Conservation (phyloP, 2,329 filamentous ascomycete genomes). For the Xylariaceae sp. region DNA sequence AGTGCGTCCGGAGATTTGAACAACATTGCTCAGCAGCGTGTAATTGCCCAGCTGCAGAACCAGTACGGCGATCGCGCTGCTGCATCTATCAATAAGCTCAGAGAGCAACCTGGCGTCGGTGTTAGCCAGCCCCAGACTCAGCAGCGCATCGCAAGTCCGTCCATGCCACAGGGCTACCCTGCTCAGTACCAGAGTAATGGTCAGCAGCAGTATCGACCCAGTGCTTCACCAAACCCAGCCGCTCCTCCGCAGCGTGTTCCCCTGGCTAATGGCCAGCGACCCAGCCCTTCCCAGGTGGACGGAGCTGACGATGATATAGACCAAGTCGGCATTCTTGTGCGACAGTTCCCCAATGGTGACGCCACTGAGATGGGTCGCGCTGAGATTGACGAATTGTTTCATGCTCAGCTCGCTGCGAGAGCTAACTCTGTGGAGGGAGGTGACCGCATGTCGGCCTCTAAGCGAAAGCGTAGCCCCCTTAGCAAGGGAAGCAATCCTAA, state of each 20-base stretch:
- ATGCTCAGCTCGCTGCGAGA: conserved; percentile 59
- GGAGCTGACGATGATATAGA: conserved; percentile 60
- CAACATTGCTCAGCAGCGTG: conserved; percentile 36
- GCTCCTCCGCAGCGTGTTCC: conserved; percentile 33
- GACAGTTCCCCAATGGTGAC: conserved; percentile 49
- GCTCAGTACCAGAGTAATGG: conserved; percentile 27
- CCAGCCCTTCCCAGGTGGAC: conserved; percentile 62
- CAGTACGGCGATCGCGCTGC: conserved; percentile 61
- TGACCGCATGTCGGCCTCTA: conserved; percentile 68
- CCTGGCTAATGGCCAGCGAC: conserved; percentile 39
- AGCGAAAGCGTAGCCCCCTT: conserved; percentile 38
- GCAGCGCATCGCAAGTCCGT: conserved; percentile 24
- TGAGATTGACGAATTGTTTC: conserved; percentile 65
- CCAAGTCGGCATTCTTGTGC: conserved; percentile 55
- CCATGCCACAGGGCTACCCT: conserved; percentile 24
- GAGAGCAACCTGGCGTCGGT: conserved; percentile 26
- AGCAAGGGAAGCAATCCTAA: conserved; percentile 1
- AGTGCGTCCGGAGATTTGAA: conserved; percentile 8
- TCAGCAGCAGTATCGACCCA: conserved; percentile 30
- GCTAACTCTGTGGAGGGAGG: conserved; percentile 68
- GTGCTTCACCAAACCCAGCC: conserved; percentile 15
- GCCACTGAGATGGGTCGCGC: conserved; percentile 52
- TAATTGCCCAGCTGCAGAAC: conserved; percentile 51
- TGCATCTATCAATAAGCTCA: conserved; percentile 61
- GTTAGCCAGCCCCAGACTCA: conserved; percentile 25